phyloP scores from a whole-genome alignment of 1,139 yeast species.

The Sugiyamaella castrensis region DNA sequence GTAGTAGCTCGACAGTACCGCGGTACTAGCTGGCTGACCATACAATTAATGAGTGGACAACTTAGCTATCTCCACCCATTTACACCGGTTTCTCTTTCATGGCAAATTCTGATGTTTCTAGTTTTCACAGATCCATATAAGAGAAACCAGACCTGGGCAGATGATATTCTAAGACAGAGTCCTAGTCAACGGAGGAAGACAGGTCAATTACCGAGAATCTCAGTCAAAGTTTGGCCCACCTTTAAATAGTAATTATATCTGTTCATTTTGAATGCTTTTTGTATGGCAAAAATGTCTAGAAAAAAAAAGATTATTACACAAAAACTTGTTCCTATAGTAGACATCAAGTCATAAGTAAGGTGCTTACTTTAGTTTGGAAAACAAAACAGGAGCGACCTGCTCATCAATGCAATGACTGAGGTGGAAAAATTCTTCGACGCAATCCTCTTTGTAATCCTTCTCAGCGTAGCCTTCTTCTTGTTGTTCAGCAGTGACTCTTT shows the following conservation, averaged over 20 bases:
- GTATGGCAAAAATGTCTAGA: conserved; percentile 9
- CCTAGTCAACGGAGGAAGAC: no score
- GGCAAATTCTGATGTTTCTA: no score
- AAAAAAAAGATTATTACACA: conserved; percentile 9
- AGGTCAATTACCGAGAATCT: no score
- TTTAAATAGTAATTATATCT: not conserved
- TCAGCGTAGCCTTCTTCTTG: conserved; percentile 81
- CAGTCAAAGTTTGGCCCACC: no score
- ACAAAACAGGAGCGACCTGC: conserved; percentile 89
- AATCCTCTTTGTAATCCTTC: conserved; percentile 86
- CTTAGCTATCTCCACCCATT: no score
- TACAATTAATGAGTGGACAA: no score
- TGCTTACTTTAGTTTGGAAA: conserved; percentile 71
- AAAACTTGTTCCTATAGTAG: conserved; percentile 5
- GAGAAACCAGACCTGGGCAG: no score
- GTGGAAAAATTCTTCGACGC: conserved; percentile 97
- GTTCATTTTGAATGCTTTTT: conserved; percentile 3
- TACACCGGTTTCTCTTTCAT: no score
- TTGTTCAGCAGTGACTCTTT: conserved; percentile 84
- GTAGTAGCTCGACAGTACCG: no score
- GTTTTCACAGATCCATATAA: no score
- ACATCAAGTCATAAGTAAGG: not conserved
- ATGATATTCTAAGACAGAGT: no score
- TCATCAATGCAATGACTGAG: conserved; percentile 90
- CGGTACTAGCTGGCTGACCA: no score